Evolutionary conservation across 805 yeast genomes (phyloP).

Genomic region (Metschnikowia noctiluminum): DNA sequence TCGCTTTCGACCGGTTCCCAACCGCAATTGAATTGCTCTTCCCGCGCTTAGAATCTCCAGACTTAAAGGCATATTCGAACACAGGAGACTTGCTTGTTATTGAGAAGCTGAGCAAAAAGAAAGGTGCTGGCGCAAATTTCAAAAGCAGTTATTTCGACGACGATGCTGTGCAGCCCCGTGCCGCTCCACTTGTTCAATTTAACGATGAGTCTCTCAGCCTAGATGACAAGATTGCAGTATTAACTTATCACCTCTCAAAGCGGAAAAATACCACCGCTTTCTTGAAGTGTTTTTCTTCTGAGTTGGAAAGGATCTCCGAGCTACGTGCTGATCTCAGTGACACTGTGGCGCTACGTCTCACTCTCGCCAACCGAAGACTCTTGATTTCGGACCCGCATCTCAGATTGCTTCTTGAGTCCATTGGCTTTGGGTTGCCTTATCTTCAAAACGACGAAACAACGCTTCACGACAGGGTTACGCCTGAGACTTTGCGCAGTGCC

Average conservation of each 20-base stretch:
- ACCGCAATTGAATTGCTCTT: constrained; percentile 65
- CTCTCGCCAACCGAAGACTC: constrained; percentile 21
- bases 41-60: constrained; percentile 48
- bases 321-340: neutral
- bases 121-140: neutral
- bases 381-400: constrained; percentile 47
- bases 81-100: constrained; percentile 51
- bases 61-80: constrained; percentile 49
- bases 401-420: constrained; percentile 43
- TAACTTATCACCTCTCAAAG: constrained; percentile 47
- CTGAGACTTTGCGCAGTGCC: constrained; percentile 31
- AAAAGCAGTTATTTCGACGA: constrained; percentile 15
- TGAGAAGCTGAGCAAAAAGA: neutral
- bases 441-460: constrained; percentile 38
- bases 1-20: constrained; percentile 49
- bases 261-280: constrained; percentile 29
- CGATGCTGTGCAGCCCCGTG: constrained; percentile 22
- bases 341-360: constrained; percentile 9
- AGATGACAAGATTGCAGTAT: constrained; percentile 49
- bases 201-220: constrained; percentile 26
- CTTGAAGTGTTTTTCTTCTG: constrained; percentile 43
- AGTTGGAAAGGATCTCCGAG: constrained; percentile 30
- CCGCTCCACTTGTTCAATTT: constrained; percentile 37
- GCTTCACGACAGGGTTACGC: constrained; percentile 31
- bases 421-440: constrained; percentile 47